Evolutionary conservation across 2,329 filamentous ascomycete genomes (phyloP), one percentile per base, ranked within the genome.

Genomic region (Curvularia lunata): DNA sequence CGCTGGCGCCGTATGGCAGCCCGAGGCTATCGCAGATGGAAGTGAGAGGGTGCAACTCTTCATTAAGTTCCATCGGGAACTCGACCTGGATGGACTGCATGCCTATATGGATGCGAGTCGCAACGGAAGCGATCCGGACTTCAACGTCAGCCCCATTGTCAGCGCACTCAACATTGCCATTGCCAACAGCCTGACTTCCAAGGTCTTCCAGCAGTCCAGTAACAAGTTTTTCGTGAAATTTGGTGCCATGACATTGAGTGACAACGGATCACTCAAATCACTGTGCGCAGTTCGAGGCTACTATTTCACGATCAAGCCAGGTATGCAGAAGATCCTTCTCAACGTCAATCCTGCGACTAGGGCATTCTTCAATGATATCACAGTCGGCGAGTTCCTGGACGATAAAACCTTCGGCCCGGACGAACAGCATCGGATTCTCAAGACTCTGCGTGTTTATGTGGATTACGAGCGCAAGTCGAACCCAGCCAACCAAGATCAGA

Each of bases 241-340:
- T 27, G 52, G 59, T 12, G 27, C 32, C 8, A 5, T 8, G 9
- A 19, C 13, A 4, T 38, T 38, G n/a, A 23, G 23, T 4, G 38
- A 19, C 7, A 19, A 30, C 10, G 18, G 38, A 23, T 51, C 48
- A 16, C 25, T 9, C 49, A 54, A 28, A 51, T 62, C 59, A 5
- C 43, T 58, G 12, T 59, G 54, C 16, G 32, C 53, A 4, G 55
- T 65, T 13, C 57, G 62, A 10, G 62, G 62, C 12, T 65, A 65
- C 37, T 63, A 51, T 27, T 63, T 63, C 40, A 48, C 52, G 3
- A 47, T 63, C 18, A 58, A 45, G 21, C 60, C 59, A 1, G 55
- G 50, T 4, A 59, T 58, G 51, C 50, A 56, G 5, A 45, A 58
- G 18, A 46, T 65, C 16, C 12, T 63, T 3, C 51, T 65, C 18